Evolutionary conservation across 2,329 filamentous ascomycete genomes (phyloP).

Genomic region (Ceratocystis variospora): DNA sequence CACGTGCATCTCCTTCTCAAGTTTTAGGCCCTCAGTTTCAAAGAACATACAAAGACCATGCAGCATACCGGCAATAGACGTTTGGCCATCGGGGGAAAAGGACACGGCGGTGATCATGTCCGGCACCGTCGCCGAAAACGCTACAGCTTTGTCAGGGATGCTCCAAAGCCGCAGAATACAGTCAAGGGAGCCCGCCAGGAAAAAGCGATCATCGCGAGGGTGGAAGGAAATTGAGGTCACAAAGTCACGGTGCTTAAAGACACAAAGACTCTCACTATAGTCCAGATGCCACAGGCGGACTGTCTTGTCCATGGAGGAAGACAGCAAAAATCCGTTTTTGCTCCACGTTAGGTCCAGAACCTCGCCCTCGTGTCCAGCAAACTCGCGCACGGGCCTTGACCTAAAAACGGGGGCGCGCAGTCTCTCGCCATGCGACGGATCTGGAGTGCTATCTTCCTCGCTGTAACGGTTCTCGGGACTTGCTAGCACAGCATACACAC

Average conservation of each 20-base stretch:
- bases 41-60: conserved; percentile 81
- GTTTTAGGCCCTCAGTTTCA: conserved; percentile 79
- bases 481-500: conserved; percentile 79
- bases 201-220: conserved; percentile 88
- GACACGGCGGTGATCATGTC: conserved; percentile 90
- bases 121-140: conserved; percentile 60
- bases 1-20: conserved; percentile 79
- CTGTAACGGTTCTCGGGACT: conserved; percentile 66
- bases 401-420: conserved; percentile 85
- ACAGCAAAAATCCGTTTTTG: conserved; percentile 95
- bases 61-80: conserved; percentile 74
- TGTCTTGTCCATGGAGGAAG: conserved; percentile 96
- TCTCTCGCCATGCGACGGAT: conserved; percentile 41
- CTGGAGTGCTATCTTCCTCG: conserved; percentile 49
- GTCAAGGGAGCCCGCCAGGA: conserved; percentile 84
- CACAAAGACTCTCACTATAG: conserved; percentile 73
- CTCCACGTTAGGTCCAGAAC: conserved; percentile 93
- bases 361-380: conserved; percentile 69
- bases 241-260: conserved; percentile 88
- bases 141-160: conserved; percentile 89
- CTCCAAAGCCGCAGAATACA: conserved; percentile 84
- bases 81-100: conserved; percentile 84
- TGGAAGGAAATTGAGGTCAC: conserved; percentile 93
- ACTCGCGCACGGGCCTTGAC: conserved; percentile 63
- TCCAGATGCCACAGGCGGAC: conserved; percentile 88